Percentiles rank a stretch among this genome's conserved stretches.
These are phyloP conservation scores for Clavispora carvajalis DNA, from an alignment of 805 yeast species.

Conservation along the genomic window DNA sequence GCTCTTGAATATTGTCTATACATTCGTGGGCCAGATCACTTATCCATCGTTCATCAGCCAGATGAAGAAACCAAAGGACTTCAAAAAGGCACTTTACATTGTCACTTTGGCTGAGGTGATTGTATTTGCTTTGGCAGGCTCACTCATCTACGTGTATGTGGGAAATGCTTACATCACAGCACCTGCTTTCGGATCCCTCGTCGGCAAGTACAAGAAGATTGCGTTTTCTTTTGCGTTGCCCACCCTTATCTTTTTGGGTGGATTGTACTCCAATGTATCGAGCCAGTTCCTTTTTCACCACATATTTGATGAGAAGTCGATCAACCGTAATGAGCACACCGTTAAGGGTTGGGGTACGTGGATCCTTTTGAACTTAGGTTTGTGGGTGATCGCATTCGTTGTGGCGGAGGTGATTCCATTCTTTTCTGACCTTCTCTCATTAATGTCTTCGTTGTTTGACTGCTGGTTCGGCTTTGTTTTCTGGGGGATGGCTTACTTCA, in stretches of 20 bases:
- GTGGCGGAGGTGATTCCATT: constrained; percentile 64
- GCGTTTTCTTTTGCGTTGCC: constrained; percentile 61
- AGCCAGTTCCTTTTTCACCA: constrained; percentile 47
- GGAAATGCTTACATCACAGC: constrained; percentile 51
- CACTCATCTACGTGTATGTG: constrained; percentile 53
- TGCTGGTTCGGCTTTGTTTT: constrained; percentile 64
- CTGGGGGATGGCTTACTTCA: constrained; percentile 56
- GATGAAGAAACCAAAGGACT: constrained; percentile 53
- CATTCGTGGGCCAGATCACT: constrained; percentile 61
- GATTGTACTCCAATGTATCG: constrained; percentile 50
- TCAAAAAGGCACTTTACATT: constrained; percentile 49
- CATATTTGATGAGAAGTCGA: constrained; percentile 38
- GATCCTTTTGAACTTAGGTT: constrained; percentile 36
- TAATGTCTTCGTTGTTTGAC: constrained; percentile 59
- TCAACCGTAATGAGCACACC: constrained; percentile 45
- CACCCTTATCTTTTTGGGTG: constrained; percentile 51
- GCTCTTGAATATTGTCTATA: constrained; percentile 52
- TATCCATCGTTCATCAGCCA: constrained; percentile 59
- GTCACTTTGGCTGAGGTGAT: constrained; percentile 49
- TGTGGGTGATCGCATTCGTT: constrained; percentile 53
- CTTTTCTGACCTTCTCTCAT: constrained; percentile 50
- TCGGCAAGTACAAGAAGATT: constrained; percentile 43
- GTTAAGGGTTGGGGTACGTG: constrained; percentile 49
- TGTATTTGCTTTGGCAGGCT: constrained; percentile 50
- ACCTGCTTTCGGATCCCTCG: constrained; percentile 54